Base-by-base conservation (phyloP, 495 filamentous ascomycete species). In the Neurospora sublineolata region DNA sequence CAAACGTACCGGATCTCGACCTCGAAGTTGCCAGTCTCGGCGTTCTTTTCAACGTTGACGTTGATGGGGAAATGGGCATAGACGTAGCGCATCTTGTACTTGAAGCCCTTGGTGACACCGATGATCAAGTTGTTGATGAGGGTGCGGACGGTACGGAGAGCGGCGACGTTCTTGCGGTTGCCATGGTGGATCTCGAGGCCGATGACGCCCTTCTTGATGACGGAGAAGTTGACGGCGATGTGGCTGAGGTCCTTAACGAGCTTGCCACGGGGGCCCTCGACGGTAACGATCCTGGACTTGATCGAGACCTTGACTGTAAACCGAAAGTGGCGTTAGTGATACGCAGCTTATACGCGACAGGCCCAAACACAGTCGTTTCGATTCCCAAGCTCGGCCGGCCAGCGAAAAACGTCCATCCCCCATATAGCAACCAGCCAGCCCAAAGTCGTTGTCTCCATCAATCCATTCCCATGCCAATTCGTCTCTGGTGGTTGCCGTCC, bases 81-180 rank as follows among this genome's bases (percentile, higher is more conserved):
- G 85, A 99, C 95, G 85, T 99, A 99, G 76, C 95, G 92, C 95
- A 99, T 98, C 92, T 98, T 99, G 92, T 99, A 99, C 87, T 94
- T 94, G 92, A 92, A 99, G 74, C 95, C 95, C 86, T 92, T 94
- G 80, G 96, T 99, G 73, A 99, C 95, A 83, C 95, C 95, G 81
- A 93, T 91, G 85, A 98, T 92, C 83, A 99, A 78, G 90, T 99
- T 99, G 89, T 95, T 92, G 87, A 99, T 97, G 83, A 98, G 79
- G 71, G 94, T 93, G 78, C 92, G 92, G 89, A 99, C 95, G 78
- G 95, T 99, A 78, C 95, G 94, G 80, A 99, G 93, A 73, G 95
- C 92, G 82, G 95, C 95, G 79, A 99, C 91, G 82, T 93, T 94
- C 89, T 99, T 99, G 83, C 95, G 94, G 78, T 88, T 86, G 82